Evolutionary conservation across 805 yeast genomes (phyloP).

Genomic region (Hemisphaericaspora nanyangensis): DNA sequence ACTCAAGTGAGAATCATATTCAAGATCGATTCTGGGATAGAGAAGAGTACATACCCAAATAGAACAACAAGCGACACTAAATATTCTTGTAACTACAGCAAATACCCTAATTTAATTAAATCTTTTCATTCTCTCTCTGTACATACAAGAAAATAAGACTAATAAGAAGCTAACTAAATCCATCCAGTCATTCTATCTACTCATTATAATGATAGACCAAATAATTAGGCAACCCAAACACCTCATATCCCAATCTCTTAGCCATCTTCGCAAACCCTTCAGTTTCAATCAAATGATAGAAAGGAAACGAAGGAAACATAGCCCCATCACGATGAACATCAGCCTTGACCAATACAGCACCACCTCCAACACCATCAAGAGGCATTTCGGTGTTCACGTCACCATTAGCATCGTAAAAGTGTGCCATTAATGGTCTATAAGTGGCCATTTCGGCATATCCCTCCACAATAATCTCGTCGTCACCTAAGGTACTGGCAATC

Average conservation of each 20-base stretch:
- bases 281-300: slow-evolving; percentile 93
- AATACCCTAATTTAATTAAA: no score
- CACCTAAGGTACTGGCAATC: slow-evolving; percentile 67
- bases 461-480: slow-evolving; percentile 91
- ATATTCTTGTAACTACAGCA: no score
- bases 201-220: slow-evolving; percentile 90
- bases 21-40: no score
- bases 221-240: slow-evolving; percentile 91
- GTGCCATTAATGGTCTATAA: slow-evolving; percentile 92
- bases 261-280: slow-evolving; percentile 99
- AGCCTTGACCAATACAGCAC: slow-evolving; percentile 92
- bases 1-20: no score
- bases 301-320: slow-evolving; percentile 98
- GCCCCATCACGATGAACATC: slow-evolving; percentile 99
- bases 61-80: no score
- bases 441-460: slow-evolving; percentile 94
- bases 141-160: no score
- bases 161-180: no score
- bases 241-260: slow-evolving; percentile 85
- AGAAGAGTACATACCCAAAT: no score
- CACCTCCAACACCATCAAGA: slow-evolving; percentile 97
- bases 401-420: slow-evolving; percentile 66
- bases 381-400: slow-evolving; percentile 66
- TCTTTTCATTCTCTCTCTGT: no score
- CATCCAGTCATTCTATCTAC: no score